Conservation (phyloP, 1,139 yeast species). For the Geotrichum carabidarum region DNA sequence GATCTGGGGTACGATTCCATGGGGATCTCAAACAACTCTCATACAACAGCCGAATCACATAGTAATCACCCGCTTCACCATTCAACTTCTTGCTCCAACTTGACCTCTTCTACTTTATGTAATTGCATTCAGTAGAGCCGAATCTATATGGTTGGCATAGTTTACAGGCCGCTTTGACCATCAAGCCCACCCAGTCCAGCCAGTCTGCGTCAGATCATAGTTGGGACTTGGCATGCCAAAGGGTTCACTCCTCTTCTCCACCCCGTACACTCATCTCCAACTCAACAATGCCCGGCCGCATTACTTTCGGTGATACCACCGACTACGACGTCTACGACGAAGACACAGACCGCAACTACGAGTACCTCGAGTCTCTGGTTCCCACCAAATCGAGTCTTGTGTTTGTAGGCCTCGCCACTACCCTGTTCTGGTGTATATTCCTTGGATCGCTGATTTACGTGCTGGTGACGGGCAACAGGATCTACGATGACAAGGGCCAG, state of each 20-base stretch:
- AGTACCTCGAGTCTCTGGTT: background rate
- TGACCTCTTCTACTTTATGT: too few species aligned
- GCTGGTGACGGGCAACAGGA: background rate
- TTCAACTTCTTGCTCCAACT: too few species aligned
- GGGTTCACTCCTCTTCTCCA: background rate
- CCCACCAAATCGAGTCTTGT: background rate
- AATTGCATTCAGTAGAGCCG: too few species aligned
- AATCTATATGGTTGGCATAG: too few species aligned
- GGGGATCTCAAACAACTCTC: too few species aligned
- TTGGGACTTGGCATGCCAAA: too few species aligned
- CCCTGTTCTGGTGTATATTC: background rate
- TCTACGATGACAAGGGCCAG: constrained; percentile 8
- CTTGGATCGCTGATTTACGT: background rate
- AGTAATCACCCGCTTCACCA: too few species aligned
- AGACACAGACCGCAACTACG: background rate
- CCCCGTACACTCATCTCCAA: background rate
- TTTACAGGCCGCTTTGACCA: too few species aligned
- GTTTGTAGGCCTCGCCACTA: background rate
- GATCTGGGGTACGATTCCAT: too few species aligned
- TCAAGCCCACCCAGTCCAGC: too few species aligned
- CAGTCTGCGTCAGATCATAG: too few species aligned
- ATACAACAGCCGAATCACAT: too few species aligned
- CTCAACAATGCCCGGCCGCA: background rate
- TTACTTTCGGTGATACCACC: background rate
- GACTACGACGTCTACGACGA: background rate